Evolutionary conservation across 2,329 filamentous ascomycete species (phyloP), one percentile per base, ranked within the genome.

Genomic region (Penicillium thymicola): DNA sequence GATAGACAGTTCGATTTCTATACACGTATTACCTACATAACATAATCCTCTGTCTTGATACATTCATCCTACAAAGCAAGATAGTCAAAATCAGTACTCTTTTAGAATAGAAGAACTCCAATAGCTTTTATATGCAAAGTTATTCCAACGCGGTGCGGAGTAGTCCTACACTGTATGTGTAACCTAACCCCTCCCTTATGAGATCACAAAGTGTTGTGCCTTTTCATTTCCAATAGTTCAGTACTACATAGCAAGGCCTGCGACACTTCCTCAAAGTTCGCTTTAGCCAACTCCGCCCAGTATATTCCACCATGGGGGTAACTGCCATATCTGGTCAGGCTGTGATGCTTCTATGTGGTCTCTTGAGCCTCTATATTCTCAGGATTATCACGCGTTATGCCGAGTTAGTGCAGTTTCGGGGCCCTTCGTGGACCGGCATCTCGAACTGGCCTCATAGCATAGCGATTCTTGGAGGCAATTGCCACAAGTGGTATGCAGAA

Each of bases 361-460:
- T 61, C 11, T 23, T 55, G n/a, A 3, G 21, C 55, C 38, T 61
- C 30, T 61, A 56, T 49, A n/a, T 55, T 8, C 34, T 54, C 47
- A 54, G 34, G 25, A 38, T 25, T 2, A 46, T 59, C 30, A 45
- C 16, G 6, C 23, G 3, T 10, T 63, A 59, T 56, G 43, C 14
- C 2, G 59, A 44, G 21, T 47, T 59, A 30, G 52, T 11, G 38
- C 54, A 63, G 16, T 61, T 61, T 23, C 25, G 14, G 14, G 60
- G 60, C 3, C 60, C 56, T 23, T 32, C 28, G 14, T 48, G 59
- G 45, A 61, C 61, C 4, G 54, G 57, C 9, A 51, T 63, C 18
- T 61, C 59, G 16, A 55, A 61, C 38, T 61, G 61, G 61, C 61
- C 61, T 21, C 61, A 63, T 55, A 63, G 59, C 34, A 49, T 61